A percentile compares a stretch with the other conserved stretches of the same genome.
Conservation (phyloP, 2,329 filamentous ascomycete genomes). For the Diaporthe eres region DNA sequence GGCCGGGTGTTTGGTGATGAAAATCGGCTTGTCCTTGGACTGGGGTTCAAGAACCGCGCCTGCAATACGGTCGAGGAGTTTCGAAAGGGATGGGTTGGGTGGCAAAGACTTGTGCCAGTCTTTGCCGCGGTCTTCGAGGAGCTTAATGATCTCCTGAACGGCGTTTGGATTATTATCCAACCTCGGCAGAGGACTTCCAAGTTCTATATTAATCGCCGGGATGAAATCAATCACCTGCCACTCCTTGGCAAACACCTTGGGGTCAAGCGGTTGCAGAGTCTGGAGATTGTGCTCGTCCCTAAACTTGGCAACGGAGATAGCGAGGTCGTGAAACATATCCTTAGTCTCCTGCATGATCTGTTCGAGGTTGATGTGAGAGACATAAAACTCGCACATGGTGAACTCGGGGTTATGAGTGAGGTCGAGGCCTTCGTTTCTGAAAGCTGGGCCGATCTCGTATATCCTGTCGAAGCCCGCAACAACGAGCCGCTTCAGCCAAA, state of each 20-base stretch:
- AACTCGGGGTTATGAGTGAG: constrained; percentile 97
- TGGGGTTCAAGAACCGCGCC: constrained; percentile 82
- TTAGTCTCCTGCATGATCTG: constrained; percentile 85
- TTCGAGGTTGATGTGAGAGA: constrained; percentile 82
- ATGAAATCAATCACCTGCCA: constrained; percentile 81
- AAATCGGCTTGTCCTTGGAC: constrained; percentile 78
- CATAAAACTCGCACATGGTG: constrained; percentile 97
- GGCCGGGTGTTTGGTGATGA: constrained; percentile 91
- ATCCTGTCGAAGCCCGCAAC: constrained; percentile 90
- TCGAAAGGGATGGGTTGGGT: constrained; percentile 71
- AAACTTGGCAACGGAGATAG: constrained; percentile 48
- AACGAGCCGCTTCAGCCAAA: constrained; percentile 94
- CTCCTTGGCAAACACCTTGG: constrained; percentile 17
- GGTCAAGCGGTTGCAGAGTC: constrained; percentile 12
- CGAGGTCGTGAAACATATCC: constrained; percentile 74
- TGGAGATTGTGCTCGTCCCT: not conserved
- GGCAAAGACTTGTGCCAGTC: constrained; percentile 76
- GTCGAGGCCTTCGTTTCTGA: constrained; percentile 94
- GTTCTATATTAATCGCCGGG: constrained; percentile 78
- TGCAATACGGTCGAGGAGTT: constrained; percentile 86
- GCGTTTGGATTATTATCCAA: constrained; percentile 67
- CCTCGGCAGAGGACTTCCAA: constrained; percentile 76
- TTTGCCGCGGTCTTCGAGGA: constrained; percentile 71
- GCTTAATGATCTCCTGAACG: constrained; percentile 66
- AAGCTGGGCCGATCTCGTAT: constrained; percentile 93